Conservation (phyloP, 805 yeast genomes). For the Candida bentonensis region DNA sequence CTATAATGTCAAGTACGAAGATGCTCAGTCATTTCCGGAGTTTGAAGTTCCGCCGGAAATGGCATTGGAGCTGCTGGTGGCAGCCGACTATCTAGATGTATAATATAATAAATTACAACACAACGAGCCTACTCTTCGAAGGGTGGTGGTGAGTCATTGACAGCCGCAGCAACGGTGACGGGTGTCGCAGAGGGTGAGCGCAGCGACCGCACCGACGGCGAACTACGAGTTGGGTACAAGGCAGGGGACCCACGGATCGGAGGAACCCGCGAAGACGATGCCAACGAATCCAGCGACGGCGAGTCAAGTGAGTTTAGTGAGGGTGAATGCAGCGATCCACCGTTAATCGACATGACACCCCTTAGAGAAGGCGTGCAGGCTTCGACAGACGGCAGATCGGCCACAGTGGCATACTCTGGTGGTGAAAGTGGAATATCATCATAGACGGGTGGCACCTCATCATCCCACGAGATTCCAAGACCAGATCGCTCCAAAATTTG, state of each 20-base stretch:
- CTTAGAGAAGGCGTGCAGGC: conserved; percentile 3
- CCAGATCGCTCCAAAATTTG: conserved; percentile 82
- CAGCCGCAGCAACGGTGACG: too few species aligned
- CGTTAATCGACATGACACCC: not conserved
- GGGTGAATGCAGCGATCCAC: not conserved
- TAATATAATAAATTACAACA: not conserved
- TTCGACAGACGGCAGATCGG: conserved; percentile 15
- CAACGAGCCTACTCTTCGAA: too few species aligned
- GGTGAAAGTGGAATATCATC: conserved; percentile 80
- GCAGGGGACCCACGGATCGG: not conserved
- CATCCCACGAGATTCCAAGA: conserved; percentile 95
- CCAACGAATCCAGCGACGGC: not conserved
- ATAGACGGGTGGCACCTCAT: conserved; percentile 96
- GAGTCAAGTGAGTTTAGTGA: not conserved
- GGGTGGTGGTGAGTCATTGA: too few species aligned
- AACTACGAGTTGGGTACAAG: not conserved
- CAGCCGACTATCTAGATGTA: conserved; percentile 76
- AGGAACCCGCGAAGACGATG: not conserved
- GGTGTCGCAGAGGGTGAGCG: too few species aligned
- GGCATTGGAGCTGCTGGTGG: conserved; percentile 82
- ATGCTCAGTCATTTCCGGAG: conserved; percentile 52
- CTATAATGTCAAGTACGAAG: conserved; percentile 54
- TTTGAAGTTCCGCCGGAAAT: conserved; percentile 88
- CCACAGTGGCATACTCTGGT: conserved; percentile 48
- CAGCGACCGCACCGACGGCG: too few species aligned